Conservation (phyloP, 352 stramenopile species). For the Phytophthora cryptogea region DNA sequence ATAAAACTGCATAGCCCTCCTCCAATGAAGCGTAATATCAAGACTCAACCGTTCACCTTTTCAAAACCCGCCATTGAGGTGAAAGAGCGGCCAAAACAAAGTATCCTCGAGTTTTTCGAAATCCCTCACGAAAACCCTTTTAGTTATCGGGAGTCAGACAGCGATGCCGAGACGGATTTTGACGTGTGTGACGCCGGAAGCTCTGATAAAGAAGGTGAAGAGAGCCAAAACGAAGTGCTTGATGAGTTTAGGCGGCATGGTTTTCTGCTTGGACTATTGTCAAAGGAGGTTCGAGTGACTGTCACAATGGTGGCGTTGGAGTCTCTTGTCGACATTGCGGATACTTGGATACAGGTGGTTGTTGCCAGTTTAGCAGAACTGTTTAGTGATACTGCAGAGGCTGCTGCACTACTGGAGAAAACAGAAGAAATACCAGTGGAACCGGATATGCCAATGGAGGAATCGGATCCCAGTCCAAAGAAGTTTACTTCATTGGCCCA, state of each 20-base stretch:
- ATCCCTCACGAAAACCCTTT: conserved; percentile 81
- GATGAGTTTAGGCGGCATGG: conserved; percentile 54
- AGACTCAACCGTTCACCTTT: conserved; percentile 12
- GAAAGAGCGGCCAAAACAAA: conserved; percentile 52
- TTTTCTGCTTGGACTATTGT: conserved; percentile 62
- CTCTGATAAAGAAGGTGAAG: conserved; percentile 4
- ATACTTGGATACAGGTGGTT: conserved; percentile 67
- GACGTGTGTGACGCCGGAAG: conserved; percentile 6
- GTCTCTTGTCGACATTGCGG: conserved; percentile 64
- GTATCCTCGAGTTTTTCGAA: conserved; percentile 73
- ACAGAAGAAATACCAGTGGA: conserved; percentile 18
- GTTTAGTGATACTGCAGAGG: conserved; percentile 20
- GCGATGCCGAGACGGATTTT: conserved; percentile 29
- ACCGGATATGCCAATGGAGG: neutral
- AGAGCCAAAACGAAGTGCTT: conserved; percentile 37
- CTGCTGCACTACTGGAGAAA: conserved; percentile 13
- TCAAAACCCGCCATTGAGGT: conserved; percentile 5
- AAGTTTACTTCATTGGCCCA: conserved; percentile 71
- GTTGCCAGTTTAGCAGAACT: conserved; percentile 51
- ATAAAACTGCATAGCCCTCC: conserved; percentile 28
- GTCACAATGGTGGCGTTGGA: conserved; percentile 65
- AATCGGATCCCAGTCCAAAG: conserved; percentile 49
- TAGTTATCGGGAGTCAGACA: conserved; percentile 60
- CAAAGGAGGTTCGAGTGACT: conserved; percentile 60
- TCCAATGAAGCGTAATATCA: conserved; percentile 23